Percentiles rank a stretch among this genome's conserved stretches.
Conservation (phyloP, 2,329 filamentous ascomycete genomes). For the Epicoccum sorghinum region DNA sequence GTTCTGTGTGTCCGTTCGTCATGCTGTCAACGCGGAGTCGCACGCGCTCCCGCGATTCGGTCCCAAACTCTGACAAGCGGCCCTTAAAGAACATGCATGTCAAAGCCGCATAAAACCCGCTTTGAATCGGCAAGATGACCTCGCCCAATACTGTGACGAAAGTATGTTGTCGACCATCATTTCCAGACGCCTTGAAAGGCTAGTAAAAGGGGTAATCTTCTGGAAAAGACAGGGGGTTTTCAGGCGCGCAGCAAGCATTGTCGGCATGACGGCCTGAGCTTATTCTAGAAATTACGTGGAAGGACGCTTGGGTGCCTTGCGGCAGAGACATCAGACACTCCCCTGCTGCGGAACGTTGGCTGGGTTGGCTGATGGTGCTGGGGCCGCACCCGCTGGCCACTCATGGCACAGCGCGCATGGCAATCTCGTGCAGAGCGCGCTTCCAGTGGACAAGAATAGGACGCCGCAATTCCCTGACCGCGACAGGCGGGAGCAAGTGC, state of each 20-base stretch:
- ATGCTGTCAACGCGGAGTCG: constrained; percentile 24
- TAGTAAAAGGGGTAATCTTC: constrained; percentile 47
- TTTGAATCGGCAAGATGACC: constrained; percentile 7
- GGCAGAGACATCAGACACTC: constrained; percentile 36
- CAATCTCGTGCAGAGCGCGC: constrained; percentile 38
- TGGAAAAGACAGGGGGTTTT: constrained; percentile 43
- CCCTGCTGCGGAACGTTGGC: constrained; percentile 37
- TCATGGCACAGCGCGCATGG: constrained; percentile 33
- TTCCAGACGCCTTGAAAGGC: constrained; percentile 22
- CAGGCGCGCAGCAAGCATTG: constrained; percentile 34
- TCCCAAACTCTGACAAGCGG: constrained; percentile 13
- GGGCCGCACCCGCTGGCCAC: constrained; percentile 41
- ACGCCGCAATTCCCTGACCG: constrained; percentile 25
- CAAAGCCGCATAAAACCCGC: constrained; percentile 8
- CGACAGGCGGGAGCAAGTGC: constrained; percentile 22
- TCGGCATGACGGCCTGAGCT: constrained; percentile 26
- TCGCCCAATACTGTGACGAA: constrained; percentile 23
- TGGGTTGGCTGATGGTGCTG: constrained; percentile 32
- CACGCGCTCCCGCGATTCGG: constrained; percentile 26
- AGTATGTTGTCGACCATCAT: constrained; percentile 22
- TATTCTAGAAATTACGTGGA: constrained; percentile 47
- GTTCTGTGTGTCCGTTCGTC: constrained; percentile 24
- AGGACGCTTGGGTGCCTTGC: constrained; percentile 38
- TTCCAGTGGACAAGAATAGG: constrained; percentile 40
- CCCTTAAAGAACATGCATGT: constrained; percentile 5